Base-by-base conservation (phyloP, 2,329 filamentous ascomycete species). In the Hymenoscyphus fraxineus region DNA sequence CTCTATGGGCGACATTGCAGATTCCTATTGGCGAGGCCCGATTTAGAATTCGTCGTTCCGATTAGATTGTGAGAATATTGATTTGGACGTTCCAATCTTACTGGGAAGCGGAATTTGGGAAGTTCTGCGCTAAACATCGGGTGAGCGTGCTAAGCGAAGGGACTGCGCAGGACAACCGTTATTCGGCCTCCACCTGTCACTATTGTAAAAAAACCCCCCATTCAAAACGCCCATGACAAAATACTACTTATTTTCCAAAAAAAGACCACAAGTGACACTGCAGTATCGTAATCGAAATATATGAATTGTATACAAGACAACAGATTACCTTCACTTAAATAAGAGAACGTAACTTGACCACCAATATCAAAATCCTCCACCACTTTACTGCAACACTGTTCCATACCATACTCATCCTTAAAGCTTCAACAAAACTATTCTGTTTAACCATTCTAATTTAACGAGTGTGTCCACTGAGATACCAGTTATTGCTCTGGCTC, bases 291-390 rank as follows among this genome's bases (percentile, higher is more conserved):
- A 4, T 27, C 13, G 44, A 51, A 51, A 1, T n/a, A 57, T n/a
- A 59, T 59, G 27, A 41, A 41, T 59, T 59, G 58, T 32, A 59
- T 59, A 40, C 27, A 57, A 60, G 59, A 60, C 31, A 60, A 35
- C 40, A 51, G 47, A 60, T 12, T 59, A 39, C 19, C n/a, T 60
- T 47, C 59, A 60, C 59, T 60, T 51, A 54, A 47, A 31, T 10
- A 51, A 51, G 44, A 54, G 59, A 54, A 60, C 32, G 22, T 40
- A 60, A 60, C 40, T 60, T 40, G 27, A 41, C 19, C 15, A 51
- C 41, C 10, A 60, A 60, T 32, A 22, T 60, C 59, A 54, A 51
- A 60, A 27, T n/a, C 32, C 27, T 54, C 27, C 59, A 54, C 5
- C 58, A 9, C 19, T 40, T 39, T 19, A 60, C 41, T n/a, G n/a